Base-by-base conservation (phyloP, 345 rosid species). In the Hibiscus syriacus region DNA sequence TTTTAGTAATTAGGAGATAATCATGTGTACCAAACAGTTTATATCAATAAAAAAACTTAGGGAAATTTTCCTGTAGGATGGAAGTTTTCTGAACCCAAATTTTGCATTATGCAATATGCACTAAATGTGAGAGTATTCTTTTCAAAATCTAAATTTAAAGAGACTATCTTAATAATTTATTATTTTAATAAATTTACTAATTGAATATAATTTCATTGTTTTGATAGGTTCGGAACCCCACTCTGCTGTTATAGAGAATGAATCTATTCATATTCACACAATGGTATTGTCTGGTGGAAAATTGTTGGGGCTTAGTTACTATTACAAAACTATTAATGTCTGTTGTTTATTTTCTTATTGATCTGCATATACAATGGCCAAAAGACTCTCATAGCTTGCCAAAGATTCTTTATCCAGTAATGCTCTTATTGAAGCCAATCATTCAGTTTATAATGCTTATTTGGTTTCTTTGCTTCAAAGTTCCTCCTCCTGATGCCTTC, bases 191-290 rank as follows among this genome's bases (percentile, higher is more conserved):
- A 43, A 26, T 58, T 20, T 60, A 29, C 65, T 60, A 30, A 19
- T 59, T 20, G 46, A 26, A 16, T 74, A 13, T 50, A 16, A 59
- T 66, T 59, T 45, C 8, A 45, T 57, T 65, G 56, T 34, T 27
- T 72, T 73, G 64, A 20, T 73, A 92, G 98, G 97, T 73, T 92
- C 97, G 27, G 83, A 82, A 63, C 97, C 99, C 2, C 95, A 91
- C 58, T 78, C 75, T 71, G 88, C 91, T 63, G 72, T 94, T 65
- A 55, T 81, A 55, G 83, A 85, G 71, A 87, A 89, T 22, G 81
- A 71, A 43, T 94, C 90, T 64, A 89, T 94, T 76, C 90, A 86
- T 67, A 82, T 89, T 48, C 90, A 94, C 73, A 85, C 86, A 41
- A 86, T 94, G 99, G 99, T 91, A 76, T 55, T 55, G 32, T 65